Evolutionary conservation across 1,284 basidiomycete species (phyloP), one percentile per base, ranked within the genome.

Genomic region (Spongiforma sp.): DNA sequence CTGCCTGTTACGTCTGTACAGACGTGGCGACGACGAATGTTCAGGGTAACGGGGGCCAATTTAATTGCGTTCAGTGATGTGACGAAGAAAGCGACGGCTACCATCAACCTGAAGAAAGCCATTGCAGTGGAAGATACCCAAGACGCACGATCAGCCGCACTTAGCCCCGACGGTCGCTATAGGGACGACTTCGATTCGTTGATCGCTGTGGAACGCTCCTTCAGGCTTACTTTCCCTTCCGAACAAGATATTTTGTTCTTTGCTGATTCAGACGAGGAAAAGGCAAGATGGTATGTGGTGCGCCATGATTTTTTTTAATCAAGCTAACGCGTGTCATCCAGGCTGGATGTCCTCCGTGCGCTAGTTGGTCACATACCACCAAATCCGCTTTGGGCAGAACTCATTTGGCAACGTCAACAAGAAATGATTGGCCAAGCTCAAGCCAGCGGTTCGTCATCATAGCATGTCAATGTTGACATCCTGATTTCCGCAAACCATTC

Each of bases 1-100:
- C 36, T 10, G 30, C 24, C 26, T 39, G 19, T 57, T 56, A 46
- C n/a, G n/a, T n/a, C n/a, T n/a, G n/a, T n/a, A n/a, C 68, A 97
- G 93, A 89, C 90, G 15, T 98, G 96, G 90, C 89, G 94, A 53
- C 86, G 97, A 56, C 88, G 97, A 50, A 89, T 91, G 65, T 86
- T 98, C 67, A 89, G 95, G 52, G 86, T 98, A 9, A 91, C 95
- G 60, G 96, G 97, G 7, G 88, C 92, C 17, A 92, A 88, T 70
- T 83, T 99, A 54, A 86, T 99, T 55, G 95, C 96, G 3, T 97
- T 93, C 81, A 97, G 94, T 73, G 95, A 98, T 71, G 90, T 99
- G 5, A 99, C 97, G 30, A 95, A 93, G 82, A 93, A 90, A 70
- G 90, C 94, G 1, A 96, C 90, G 1, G 89, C 94, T 26, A 95